Conservation (phyloP, 228 moss, liverwort and hornwort species). For the Sphagnum magellanicum region DNA sequence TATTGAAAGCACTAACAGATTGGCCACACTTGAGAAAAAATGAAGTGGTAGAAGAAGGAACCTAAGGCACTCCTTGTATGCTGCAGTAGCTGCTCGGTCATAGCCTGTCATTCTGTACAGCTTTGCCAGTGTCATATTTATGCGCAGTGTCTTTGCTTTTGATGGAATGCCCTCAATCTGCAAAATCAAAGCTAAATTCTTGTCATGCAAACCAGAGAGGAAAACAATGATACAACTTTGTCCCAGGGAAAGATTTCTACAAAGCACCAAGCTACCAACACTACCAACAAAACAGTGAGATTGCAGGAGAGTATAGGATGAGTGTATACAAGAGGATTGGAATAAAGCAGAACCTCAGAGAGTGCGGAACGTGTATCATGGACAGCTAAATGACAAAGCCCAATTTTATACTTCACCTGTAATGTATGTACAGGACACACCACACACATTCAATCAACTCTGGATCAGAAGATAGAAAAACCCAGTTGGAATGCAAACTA, state of each 20-base stretch:
- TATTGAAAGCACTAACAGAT: no score
- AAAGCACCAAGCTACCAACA: no score
- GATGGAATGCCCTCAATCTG: constrained; percentile 91
- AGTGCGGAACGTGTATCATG: constrained; percentile 80
- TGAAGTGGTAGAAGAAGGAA: not conserved
- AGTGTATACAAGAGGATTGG: no score
- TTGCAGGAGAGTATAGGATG: no score
- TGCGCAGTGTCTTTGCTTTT: constrained; percentile 73
- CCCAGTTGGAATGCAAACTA: no score
- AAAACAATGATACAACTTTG: not conserved
- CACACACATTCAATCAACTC: not conserved
- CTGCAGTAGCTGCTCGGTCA: constrained; percentile 66
- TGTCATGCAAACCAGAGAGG: not conserved
- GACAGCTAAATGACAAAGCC: constrained; percentile 73
- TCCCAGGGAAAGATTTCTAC: not conserved
- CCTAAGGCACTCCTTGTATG: constrained; percentile 85
- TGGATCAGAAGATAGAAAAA: no score
- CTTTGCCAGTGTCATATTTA: constrained; percentile 78
- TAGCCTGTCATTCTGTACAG: constrained; percentile 73
- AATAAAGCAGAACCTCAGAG: constrained; percentile 49
- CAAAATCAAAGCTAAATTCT: constrained; percentile 12
- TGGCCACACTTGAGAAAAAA: no score
- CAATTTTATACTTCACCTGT: constrained; percentile 85
- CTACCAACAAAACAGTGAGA: no score
- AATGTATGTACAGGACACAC: not conserved